These are phyloP conservation scores for Ceratobasidium sp. DNA, from an alignment of 1,284 basidiomycete species.

Conservation along the genomic window DNA sequence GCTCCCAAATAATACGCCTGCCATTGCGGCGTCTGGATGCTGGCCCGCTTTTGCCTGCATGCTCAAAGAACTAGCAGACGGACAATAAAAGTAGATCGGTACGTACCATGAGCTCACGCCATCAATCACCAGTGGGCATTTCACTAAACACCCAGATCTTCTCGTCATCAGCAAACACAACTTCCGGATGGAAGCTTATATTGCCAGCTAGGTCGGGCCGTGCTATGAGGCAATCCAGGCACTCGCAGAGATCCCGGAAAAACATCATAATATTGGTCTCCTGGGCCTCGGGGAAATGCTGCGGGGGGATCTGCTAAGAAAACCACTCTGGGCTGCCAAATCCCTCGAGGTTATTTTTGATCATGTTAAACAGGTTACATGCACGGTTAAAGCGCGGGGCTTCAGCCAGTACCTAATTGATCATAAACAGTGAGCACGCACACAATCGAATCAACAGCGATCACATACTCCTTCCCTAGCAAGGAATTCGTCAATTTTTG, in stretches of 20 bases:
- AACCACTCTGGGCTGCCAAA: background rate
- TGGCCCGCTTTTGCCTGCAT: background rate
- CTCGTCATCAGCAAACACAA: background rate
- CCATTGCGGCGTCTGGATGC: conserved; percentile 1
- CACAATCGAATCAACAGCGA: background rate
- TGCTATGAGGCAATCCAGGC: background rate
- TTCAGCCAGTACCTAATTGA: conserved; percentile 4
- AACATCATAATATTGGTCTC: background rate
- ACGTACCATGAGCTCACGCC: conserved; percentile 12
- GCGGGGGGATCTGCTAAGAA: background rate
- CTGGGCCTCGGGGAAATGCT: background rate
- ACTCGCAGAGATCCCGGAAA: background rate
- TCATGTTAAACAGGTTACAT: conserved; percentile 2
- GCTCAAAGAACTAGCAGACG: background rate
- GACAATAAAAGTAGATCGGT: background rate
- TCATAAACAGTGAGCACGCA: background rate
- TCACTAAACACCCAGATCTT: conserved; percentile 1
- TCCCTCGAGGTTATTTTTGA: background rate
- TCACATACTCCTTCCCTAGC: conserved; percentile 1
- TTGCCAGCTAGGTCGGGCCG: conserved; percentile 14
- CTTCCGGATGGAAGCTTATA: background rate
- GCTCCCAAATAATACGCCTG: conserved; percentile 36
- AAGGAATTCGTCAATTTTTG: conserved; percentile 13
- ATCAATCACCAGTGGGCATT: conserved; percentile 9
- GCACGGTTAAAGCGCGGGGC: background rate